phyloP scores from a whole-genome alignment of 1,139 yeast species.

The Lodderomyces metapsilosis region DNA sequence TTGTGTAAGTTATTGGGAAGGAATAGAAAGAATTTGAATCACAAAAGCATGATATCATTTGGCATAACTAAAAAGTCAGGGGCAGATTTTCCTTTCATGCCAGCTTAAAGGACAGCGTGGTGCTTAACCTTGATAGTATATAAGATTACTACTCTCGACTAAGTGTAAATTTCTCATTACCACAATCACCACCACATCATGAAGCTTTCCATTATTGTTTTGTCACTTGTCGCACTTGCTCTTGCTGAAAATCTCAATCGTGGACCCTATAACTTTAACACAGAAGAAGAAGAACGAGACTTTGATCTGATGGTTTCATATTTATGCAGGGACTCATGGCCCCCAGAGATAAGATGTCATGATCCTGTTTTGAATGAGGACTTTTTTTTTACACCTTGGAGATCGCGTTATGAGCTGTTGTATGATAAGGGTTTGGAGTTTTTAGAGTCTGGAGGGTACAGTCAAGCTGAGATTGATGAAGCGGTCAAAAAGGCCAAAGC shows the following conservation, averaged over 20 bases:
- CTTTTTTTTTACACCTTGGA: not conserved
- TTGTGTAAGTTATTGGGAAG: too few relatives aligned
- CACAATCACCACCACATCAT: not conserved
- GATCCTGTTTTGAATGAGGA: not conserved
- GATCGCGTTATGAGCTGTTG: not conserved
- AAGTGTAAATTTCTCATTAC: too few relatives aligned
- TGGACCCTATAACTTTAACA: not conserved
- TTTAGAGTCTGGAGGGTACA: not conserved
- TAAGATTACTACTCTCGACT: too few relatives aligned
- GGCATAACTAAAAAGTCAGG: too few relatives aligned
- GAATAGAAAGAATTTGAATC: too few relatives aligned
- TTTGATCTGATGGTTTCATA: not conserved
- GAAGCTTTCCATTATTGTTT: not conserved
- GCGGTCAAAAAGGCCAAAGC: not conserved
- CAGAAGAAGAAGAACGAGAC: not conserved
- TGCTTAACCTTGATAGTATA: too few relatives aligned
- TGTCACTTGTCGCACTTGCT: not conserved
- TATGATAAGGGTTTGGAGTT: not conserved
- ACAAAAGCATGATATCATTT: too few relatives aligned
- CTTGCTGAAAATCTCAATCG: not conserved
- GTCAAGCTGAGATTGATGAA: not conserved
- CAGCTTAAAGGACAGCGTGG: too few relatives aligned
- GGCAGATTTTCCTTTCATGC: too few relatives aligned
- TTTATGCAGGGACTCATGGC: not conserved
- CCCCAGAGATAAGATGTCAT: not conserved